Evolutionary conservation across 345 rosid species (phyloP).

Genomic region (Boechera stricta): DNA sequence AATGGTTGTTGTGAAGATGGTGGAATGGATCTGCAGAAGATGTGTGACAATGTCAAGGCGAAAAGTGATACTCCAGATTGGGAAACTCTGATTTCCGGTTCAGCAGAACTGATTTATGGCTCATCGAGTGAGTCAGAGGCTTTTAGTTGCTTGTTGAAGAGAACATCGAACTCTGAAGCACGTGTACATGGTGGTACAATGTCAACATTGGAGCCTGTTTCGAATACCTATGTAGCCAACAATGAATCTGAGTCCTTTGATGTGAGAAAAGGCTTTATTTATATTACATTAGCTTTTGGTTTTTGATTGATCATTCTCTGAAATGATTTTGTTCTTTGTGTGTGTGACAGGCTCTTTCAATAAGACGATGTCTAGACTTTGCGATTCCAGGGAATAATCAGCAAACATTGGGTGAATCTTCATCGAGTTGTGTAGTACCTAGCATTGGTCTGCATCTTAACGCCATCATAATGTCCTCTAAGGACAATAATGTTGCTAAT

Average conservation of each 20-base stretch:
- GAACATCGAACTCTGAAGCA: slow-evolving; percentile 46
- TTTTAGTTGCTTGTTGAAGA: slow-evolving; percentile 60
- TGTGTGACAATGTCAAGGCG: slow-evolving; percentile 40
- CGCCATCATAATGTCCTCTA: slow-evolving; percentile 58
- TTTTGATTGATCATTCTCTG: slow-evolving; percentile 22
- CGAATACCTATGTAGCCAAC: not conserved
- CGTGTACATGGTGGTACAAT: slow-evolving; percentile 42
- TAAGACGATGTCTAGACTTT: slow-evolving; percentile 84
- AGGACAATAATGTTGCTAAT: slow-evolving; percentile 46
- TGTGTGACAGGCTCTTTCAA: slow-evolving; percentile 55
- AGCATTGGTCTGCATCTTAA: slow-evolving; percentile 93
- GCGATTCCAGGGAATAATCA: slow-evolving; percentile 45
- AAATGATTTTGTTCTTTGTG: not conserved
- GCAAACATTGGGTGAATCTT: slow-evolving; percentile 17
- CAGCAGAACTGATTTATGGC: slow-evolving; percentile 50
- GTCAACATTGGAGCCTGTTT: slow-evolving; percentile 29
- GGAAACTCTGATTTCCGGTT: slow-evolving; percentile 48
- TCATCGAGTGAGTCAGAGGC: slow-evolving; percentile 62
- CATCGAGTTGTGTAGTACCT: slow-evolving; percentile 57
- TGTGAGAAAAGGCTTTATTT: slow-evolving; percentile 11
- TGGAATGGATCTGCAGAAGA: slow-evolving; percentile 40
- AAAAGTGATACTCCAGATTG: slow-evolving; percentile 57
- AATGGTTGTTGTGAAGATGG: slow-evolving; percentile 43
- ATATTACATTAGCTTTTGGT: slow-evolving; percentile 10
- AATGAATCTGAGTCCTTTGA: slow-evolving; percentile 19